Percentiles rank a stretch among this genome's conserved stretches.
Conservation (phyloP, 2,329 filamentous ascomycete species). For the Bipolaris sorokiniana region DNA sequence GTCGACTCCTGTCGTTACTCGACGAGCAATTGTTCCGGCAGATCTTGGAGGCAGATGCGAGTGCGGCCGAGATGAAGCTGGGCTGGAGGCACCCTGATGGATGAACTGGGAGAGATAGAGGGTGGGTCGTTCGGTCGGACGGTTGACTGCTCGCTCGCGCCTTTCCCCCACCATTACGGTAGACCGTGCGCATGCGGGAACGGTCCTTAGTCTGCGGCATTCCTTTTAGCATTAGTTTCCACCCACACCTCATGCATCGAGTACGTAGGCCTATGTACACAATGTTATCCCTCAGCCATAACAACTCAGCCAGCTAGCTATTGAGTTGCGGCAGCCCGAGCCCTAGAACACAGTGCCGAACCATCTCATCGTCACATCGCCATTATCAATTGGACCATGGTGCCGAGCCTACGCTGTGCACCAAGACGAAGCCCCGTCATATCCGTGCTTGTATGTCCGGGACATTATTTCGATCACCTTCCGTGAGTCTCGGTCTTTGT, state of each 20-base stretch:
- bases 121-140: slow-evolving; percentile 6
- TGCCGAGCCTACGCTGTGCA: neutral
- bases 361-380: slow-evolving; percentile 9
- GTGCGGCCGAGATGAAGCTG: slow-evolving; percentile 4
- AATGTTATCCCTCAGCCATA: neutral
- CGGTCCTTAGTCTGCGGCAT: slow-evolving; percentile 14
- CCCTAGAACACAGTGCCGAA: neutral
- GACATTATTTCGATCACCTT: neutral
- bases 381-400: slow-evolving; percentile 1
- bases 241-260: too few species aligned
- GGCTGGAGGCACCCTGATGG: slow-evolving; percentile 23
- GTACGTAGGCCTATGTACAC: too few species aligned
- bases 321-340: neutral
- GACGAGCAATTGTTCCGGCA: neutral
- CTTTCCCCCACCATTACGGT: slow-evolving; percentile 21
- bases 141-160: slow-evolving; percentile 14
- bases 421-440: slow-evolving; percentile 5
- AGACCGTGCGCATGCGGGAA: slow-evolving; percentile 22
- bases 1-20: neutral
- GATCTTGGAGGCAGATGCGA: neutral
- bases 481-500: neutral
- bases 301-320: neutral
- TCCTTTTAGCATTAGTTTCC: slow-evolving; percentile 2
- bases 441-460: slow-evolving; percentile 9
- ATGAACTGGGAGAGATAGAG: slow-evolving; percentile 11